These are phyloP conservation scores for Colletotrichum sp. DNA, from an alignment of 2,329 filamentous ascomycete genomes.

Conservation along the genomic window DNA sequence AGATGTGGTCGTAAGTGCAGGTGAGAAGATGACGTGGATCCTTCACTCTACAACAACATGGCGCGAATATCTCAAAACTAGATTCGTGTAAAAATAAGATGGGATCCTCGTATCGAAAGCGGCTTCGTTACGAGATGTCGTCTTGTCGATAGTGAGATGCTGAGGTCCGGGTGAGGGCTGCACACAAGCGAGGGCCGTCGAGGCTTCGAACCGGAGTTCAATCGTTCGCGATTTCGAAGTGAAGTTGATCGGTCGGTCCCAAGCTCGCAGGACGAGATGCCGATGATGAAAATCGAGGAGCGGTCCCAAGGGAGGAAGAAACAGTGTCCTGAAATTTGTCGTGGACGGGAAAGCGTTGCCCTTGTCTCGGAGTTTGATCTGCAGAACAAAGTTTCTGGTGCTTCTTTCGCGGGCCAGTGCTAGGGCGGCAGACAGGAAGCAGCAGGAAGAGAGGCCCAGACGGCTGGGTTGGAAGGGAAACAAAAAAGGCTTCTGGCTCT, in stretches of 20 bases:
- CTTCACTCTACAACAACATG: constrained; percentile 15
- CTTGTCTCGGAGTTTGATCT: constrained; percentile 27
- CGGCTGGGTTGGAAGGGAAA: background rate
- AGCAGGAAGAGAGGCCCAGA: constrained; percentile 29
- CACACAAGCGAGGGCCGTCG: background rate
- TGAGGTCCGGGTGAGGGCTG: background rate
- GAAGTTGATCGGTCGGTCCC: background rate
- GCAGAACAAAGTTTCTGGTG: constrained; percentile 28
- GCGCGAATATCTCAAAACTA: background rate
- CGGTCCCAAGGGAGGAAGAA: constrained; percentile 2
- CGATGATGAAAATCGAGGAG: constrained; percentile 13
- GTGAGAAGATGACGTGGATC: background rate
- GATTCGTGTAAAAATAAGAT: background rate
- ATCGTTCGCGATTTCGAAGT: background rate
- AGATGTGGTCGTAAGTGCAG: background rate
- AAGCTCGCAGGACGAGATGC: background rate
- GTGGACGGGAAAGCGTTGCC: background rate
- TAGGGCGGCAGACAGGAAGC: background rate
- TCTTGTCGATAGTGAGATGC: background rate
- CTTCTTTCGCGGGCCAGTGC: constrained; percentile 5
- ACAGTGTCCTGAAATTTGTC: background rate
- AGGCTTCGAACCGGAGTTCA: background rate
- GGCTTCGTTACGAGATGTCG: background rate
- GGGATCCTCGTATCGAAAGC: background rate
- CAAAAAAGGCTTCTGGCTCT: constrained; percentile 22